Evolutionary conservation across 2,329 filamentous ascomycete species (phyloP), one percentile per base, ranked within the genome.

Genomic region (Biscogniauxia sp.): DNA sequence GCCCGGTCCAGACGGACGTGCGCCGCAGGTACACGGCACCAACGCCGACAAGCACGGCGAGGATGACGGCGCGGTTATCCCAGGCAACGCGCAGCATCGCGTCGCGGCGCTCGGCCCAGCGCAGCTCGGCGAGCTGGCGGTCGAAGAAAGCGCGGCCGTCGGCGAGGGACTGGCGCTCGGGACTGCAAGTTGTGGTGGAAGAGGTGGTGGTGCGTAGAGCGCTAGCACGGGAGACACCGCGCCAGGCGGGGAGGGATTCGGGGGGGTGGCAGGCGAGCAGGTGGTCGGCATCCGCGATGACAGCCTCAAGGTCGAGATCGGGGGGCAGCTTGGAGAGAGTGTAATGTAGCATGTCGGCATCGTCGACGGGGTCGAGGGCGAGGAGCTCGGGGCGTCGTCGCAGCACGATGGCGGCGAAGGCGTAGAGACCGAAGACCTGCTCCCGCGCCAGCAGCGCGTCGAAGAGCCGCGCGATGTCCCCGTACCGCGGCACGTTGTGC

Each of bases 261-360:
- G 94, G 95, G 1, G 93, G 94, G 66, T 90, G 79, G 2, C 76
- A 71, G 6, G 81, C 74, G 73, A 89, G 90, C 0, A 98, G 81
- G 26, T 73, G 72, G 2, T 86, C 80, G 0, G 94, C 87, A 55
- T 83, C 81, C 19, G 80, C 73, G 64, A 99, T 89, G 56, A 97
- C 83, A 7, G 79, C 80, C 66, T 99, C 94, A 23, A 99, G 79
- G 71, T 96, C 85, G 60, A 97, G 85, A 19, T 89, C 88, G 56
- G 87, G 84, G 0, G 95, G 95, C 6, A 99, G 83, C 75, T 95
- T 97, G 51, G 91, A 92, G 13, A 99, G 84, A 41, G 91, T 88
- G 62, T 89, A 91, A 74, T 97, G 93, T 23, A 99, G 84, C 85
- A 99, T 96, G 70, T 98, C 94, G 6, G 92, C 89, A 73, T 97